Evolutionary conservation across 129 eudicot species (phyloP).

Genomic region (Solidago caesia): DNA sequence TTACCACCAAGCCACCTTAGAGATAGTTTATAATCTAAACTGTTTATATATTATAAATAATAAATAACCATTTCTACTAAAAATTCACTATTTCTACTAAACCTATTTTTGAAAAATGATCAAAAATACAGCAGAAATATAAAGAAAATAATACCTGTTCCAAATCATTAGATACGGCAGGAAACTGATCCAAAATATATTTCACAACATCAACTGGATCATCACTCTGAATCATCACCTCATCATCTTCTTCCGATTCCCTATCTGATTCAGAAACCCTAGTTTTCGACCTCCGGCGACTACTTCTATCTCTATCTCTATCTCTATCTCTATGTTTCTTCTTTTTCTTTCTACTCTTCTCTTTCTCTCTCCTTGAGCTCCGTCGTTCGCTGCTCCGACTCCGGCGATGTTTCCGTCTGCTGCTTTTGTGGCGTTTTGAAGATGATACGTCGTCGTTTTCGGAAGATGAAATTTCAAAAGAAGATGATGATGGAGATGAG

Average conservation of each 20-base stretch:
- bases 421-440: constrained; percentile 48
- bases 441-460: constrained; percentile 35
- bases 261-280: constrained; percentile 50
- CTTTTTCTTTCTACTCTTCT: constrained; percentile 37
- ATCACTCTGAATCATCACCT: constrained; percentile 20
- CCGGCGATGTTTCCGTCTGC: constrained; percentile 38
- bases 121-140: not conserved
- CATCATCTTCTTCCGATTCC: constrained; percentile 42
- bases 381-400: constrained; percentile 42
- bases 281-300: constrained; percentile 35
- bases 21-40: too few species aligned
- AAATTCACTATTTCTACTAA: too few species aligned
- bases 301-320: constrained; percentile 34
- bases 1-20: too few species aligned
- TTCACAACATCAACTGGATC: constrained; percentile 64
- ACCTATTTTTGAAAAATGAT: not conserved
- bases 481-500: constrained; percentile 37
- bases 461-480: constrained; percentile 30
- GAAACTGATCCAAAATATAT: constrained; percentile 61
- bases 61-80: too few species aligned
- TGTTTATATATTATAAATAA: too few species aligned
- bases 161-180: constrained; percentile 83
- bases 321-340: constrained; percentile 37
- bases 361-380: constrained; percentile 42
- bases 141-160: constrained; percentile 59